A percentile compares a stretch with the other conserved stretches of the same genome.
phyloP scores from a whole-genome alignment of 305 asterid genomes.

The Fraxinus floribunda region DNA sequence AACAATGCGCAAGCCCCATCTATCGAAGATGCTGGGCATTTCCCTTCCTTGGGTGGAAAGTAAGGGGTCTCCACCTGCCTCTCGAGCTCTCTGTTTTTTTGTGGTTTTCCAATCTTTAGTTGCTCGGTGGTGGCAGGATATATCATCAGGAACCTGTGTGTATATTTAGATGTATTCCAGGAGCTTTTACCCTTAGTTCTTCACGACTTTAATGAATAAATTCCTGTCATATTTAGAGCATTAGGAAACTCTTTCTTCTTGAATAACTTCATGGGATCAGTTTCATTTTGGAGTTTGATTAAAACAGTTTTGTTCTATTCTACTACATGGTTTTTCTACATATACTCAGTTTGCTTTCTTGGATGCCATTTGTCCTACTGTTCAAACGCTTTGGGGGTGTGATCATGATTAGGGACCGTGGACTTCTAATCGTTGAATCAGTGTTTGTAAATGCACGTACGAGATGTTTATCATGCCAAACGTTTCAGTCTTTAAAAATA shows the following conservation, averaged over 20 bases:
- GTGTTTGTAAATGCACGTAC: too few species aligned
- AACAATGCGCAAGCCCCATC: slow-evolving; percentile 40
- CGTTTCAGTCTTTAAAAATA: too few species aligned
- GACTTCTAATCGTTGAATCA: too few species aligned
- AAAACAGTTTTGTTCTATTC: slow-evolving; percentile 38
- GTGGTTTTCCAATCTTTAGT: not conserved
- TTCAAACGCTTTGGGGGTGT: too few species aligned
- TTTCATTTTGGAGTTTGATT: slow-evolving; percentile 36
- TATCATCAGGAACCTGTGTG: slow-evolving; percentile 15
- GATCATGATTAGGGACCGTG: too few species aligned
- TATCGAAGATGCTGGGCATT: slow-evolving; percentile 51
- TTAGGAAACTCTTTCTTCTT: slow-evolving; percentile 20
- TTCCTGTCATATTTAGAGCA: slow-evolving; percentile 24
- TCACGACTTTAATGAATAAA: slow-evolving; percentile 34
- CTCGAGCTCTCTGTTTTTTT: not conserved
- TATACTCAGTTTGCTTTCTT: not conserved
- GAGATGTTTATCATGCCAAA: too few species aligned
- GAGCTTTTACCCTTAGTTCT: slow-evolving; percentile 27
- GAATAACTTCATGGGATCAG: slow-evolving; percentile 32
- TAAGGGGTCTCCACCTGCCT: slow-evolving; percentile 25
- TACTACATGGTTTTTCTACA: not conserved
- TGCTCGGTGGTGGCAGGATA: slow-evolving; percentile 20
- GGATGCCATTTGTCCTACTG: not conserved
- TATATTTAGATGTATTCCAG: slow-evolving; percentile 51
- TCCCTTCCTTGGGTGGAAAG: slow-evolving; percentile 61